Evolutionary conservation across 108 stramenopile species (phyloP).

Genomic region (Skeletonema costatum): DNA sequence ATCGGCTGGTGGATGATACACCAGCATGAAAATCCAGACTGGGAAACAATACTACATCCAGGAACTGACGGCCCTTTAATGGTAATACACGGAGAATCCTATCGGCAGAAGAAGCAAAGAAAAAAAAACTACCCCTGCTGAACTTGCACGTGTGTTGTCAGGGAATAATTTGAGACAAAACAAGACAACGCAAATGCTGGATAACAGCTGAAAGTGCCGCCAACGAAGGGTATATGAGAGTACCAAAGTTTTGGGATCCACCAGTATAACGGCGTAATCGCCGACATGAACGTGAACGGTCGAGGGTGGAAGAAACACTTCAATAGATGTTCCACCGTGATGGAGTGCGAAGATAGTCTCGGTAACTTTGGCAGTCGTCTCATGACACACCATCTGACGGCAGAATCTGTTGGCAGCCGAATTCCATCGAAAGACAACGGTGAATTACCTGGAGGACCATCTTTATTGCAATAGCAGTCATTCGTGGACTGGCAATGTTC

Average conservation of each 20-base stretch:
- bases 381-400: constrained; percentile 73
- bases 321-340: neutral
- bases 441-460: constrained; percentile 61
- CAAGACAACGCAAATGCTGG: neutral
- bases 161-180: constrained; percentile 2
- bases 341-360: constrained; percentile 68
- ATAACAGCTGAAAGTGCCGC: neutral
- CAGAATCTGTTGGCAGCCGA: constrained; percentile 61
- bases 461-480: constrained; percentile 72
- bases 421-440: constrained; percentile 11
- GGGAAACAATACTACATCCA: constrained; percentile 47
- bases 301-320: neutral
- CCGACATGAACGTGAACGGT: constrained; percentile 33
- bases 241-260: constrained; percentile 53
- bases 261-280: constrained; percentile 32
- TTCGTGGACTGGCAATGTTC: constrained; percentile 86
- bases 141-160: constrained; percentile 15
- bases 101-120: neutral
- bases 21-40: constrained; percentile 11
- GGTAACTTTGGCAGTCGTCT: constrained; percentile 72
- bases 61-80: constrained; percentile 34
- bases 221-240: constrained; percentile 36
- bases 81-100: constrained; percentile 18
- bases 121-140: neutral
- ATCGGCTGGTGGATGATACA: constrained; percentile 17